Evolutionary conservation across 441 rosid genomes (phyloP).

Genomic region (Croton laevigatus): DNA sequence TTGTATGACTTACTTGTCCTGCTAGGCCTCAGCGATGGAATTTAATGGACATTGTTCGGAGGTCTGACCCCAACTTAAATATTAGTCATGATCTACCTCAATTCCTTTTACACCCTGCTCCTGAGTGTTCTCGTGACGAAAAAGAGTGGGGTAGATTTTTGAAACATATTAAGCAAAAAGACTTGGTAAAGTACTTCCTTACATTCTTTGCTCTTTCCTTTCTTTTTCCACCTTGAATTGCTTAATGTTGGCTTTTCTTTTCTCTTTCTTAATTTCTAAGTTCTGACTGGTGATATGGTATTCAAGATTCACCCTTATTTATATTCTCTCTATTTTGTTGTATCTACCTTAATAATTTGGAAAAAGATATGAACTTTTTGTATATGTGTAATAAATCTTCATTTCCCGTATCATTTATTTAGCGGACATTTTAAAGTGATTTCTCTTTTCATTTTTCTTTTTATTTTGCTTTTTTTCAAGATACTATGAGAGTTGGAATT

Average conservation of each 20-base stretch:
- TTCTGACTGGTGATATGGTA: not conserved
- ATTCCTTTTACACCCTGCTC: constrained; percentile 26
- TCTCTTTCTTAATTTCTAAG: not conserved
- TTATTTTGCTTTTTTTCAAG: not conserved
- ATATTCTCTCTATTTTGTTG: not conserved
- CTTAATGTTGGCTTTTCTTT: not conserved
- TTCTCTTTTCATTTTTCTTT: not conserved
- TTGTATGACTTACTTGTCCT: constrained; percentile 4
- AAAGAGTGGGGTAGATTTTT: constrained; percentile 35
- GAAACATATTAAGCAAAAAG: constrained; percentile 13
- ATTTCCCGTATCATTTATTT: not conserved
- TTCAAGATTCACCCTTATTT: not conserved
- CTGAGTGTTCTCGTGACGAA: constrained; percentile 26
- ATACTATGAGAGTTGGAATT: too few relatives aligned
- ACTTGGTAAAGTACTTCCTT: constrained; percentile 22
- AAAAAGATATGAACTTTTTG: not conserved
- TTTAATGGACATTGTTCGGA: constrained; percentile 19
- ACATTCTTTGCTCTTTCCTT: not conserved
- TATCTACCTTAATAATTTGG: not conserved
- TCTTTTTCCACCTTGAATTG: not conserved
- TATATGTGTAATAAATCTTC: not conserved
- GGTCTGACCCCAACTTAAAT: not conserved
- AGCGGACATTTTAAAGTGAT: not conserved
- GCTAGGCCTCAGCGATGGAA: constrained; percentile 26
- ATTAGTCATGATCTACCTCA: constrained; percentile 21